Evolutionary conservation across 495 filamentous ascomycete species (phyloP), one percentile per base, ranked within the genome.

Genomic region (Collariella sp.): DNA sequence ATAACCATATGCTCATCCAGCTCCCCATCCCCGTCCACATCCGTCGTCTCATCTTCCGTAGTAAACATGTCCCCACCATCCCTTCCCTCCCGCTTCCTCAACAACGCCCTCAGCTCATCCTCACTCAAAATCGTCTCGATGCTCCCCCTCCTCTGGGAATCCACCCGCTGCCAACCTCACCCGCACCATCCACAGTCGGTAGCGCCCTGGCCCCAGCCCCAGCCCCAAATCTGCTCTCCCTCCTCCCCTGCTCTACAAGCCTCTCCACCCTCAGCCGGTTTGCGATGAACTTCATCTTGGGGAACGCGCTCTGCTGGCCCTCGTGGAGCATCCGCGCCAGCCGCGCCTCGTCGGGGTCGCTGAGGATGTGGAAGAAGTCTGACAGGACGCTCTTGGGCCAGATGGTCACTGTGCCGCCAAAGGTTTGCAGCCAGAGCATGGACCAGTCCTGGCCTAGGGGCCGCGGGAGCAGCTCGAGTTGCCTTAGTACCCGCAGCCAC

Each of bases 401-500:
- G 61, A 98, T 88, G 9, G 94, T 98, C 54, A 97, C 85, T 16
- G 88, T 96, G 36, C 93, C 93, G 56, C 83, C 86, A 73, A 97
- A 96, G 54, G 85, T 84, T 67, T 98, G 93, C 26, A 98, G 79
- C 87, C 90, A 97, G 33, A 98, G 84, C 67, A 91, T 85, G 49
- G 81, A 86, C 93, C 93, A 98, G 67, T 98, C 94, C 67, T 96
- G 91, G 10, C 89, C 89, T n/a, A 96, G 61, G 0, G 87, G 88
- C 0, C 93, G 81, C 7, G 93, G 93, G 0, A 98, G 80, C 7
- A 98, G 78, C 62, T 98, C 93, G 0, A 97, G 73, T 63, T 96
- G 90, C 4, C 89, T 83, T 22, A 96, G 78, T 0, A 97, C 89
- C 64, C 91, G 90, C 19, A 98, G 81, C 89, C 91, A 98, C 75